Base-by-base conservation (phyloP, 2,329 filamentous ascomycete genomes). In the Cladosporium colombiae region DNA sequence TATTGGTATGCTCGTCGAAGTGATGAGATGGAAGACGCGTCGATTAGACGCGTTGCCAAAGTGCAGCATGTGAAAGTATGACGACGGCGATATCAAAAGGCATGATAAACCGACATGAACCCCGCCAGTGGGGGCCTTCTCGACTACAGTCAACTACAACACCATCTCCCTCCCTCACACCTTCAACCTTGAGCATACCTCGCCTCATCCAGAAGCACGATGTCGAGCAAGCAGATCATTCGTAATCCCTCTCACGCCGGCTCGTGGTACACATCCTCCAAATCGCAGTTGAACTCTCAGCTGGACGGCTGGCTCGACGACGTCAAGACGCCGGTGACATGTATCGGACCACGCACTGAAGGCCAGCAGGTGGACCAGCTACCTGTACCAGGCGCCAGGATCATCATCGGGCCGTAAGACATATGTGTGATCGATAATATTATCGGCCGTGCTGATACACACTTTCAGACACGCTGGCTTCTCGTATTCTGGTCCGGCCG, bases 331-430 rank as follows among this genome's bases (percentile, higher is more conserved):
- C 83, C 84, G 1, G 80, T 95, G 49, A 83, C 89, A 35, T 88
- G 85, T 53, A 82, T 88, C 66, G 86, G 85, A 16, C 77, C 80
- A 5, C 73, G 79, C 69, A 75, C 74, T 66, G 74, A 78, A 16
- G 77, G 79, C 40, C 70, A 78, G 64, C 76, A 75, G 29, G 65
- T 75, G 4, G 68, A 78, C 14, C 66, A 75, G 7, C 73, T 96
- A 66, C 95, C 94, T 3, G 82, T 93, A 1, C 77, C 87, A 1
- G 88, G 89, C 35, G 93, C 93, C 5, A 87, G 92, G 77, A 84
- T 95, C 16, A 89, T 99, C 65, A 97, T 99, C 76, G 93, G 93
- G 68, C 95, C 95, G 94, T 97, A 85, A 69, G 74, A 72, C 21
- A 67, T 33, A 25, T 14, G 49, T 52, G 25, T 49, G 55, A 16